phyloP scores from a whole-genome alignment of 306 rosid species.

The Trifolium pratense region DNA sequence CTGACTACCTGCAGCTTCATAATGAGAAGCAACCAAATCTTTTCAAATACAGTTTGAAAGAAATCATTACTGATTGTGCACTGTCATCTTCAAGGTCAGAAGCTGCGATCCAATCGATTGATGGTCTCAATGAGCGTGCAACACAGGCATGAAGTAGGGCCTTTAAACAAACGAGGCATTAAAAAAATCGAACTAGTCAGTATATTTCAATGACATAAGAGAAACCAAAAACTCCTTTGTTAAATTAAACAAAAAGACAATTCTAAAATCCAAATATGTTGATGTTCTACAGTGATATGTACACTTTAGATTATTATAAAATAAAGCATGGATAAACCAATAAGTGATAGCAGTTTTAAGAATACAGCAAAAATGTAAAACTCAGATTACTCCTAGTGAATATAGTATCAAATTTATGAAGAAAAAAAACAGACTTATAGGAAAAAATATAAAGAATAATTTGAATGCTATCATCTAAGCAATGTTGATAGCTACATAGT shows the following conservation, averaged over 20 bases:
- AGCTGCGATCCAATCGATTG: slow-evolving; percentile 98
- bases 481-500: slow-evolving; percentile 8
- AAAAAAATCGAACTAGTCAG: slow-evolving; percentile 25
- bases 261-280: slow-evolving; percentile 23
- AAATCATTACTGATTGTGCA: slow-evolving; percentile 64
- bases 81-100: slow-evolving; percentile 97
- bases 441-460: slow-evolving; percentile 5
- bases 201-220: slow-evolving; percentile 24
- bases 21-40: slow-evolving; percentile 30
- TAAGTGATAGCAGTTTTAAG: slow-evolving; percentile 10
- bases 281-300: slow-evolving; percentile 13
- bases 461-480: slow-evolving; percentile 22
- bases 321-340: slow-evolving; percentile 25
- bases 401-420: slow-evolving; percentile 20
- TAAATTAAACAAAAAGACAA: slow-evolving; percentile 7
- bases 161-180: slow-evolving; percentile 54
- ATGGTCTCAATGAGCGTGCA: slow-evolving; percentile 83
- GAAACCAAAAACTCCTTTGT: slow-evolving; percentile 21
- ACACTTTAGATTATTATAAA: slow-evolving; percentile 4
- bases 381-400: slow-evolving; percentile 21
- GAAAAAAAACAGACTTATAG: slow-evolving; percentile 13
- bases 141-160: slow-evolving; percentile 98
- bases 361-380: slow-evolving; percentile 19
- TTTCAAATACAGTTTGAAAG: slow-evolving; percentile 38
- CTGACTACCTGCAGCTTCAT: slow-evolving; percentile 16